Evolutionary conservation across 164 flowering plant genomes (phyloP).

Genomic region (Vitis rotundifolia): DNA sequence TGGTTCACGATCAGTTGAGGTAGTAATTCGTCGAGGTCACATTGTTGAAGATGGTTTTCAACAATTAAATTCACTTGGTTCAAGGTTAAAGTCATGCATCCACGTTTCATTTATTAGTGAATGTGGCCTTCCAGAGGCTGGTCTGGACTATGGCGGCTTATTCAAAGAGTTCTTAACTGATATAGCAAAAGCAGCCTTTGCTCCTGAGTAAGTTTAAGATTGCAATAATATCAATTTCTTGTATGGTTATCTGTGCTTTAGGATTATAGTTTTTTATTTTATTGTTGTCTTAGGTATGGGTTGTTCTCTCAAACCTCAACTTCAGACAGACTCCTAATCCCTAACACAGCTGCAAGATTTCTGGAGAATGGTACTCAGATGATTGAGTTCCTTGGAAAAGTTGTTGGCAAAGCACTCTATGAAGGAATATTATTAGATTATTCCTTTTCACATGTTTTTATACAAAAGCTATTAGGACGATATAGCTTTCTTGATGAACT

Average conservation of each 20-base stretch:
- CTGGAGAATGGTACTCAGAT: constrained; percentile 81
- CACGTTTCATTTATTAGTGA: constrained; percentile 98
- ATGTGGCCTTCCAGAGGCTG: constrained; percentile 98
- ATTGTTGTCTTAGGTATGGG: constrained; percentile 61
- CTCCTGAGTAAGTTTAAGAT: constrained; percentile 71
- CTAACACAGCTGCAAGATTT: constrained; percentile 78
- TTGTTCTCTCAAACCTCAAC: constrained; percentile 85
- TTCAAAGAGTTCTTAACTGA: constrained; percentile 97
- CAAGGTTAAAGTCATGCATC: constrained; percentile 77
- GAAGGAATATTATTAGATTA: constrained; percentile 96
- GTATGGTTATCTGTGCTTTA: background rate
- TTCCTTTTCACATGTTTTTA: constrained; percentile 95
- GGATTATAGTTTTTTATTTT: background rate
- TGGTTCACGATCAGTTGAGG: constrained; percentile 71
- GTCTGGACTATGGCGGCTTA: constrained; percentile 96
- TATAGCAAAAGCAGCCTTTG: constrained; percentile 81
- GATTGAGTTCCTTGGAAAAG: constrained; percentile 97
- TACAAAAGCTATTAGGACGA: constrained; percentile 96
- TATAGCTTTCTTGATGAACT: constrained; percentile 98
- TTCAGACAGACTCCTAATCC: constrained; percentile 83
- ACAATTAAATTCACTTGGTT: constrained; percentile 79
- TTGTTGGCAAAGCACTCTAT: constrained; percentile 99
- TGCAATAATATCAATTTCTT: background rate
- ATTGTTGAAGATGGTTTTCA: constrained; percentile 95
- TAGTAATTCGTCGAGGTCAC: constrained; percentile 89